These are phyloP conservation scores for Plectranthus barbatus DNA, from an alignment of 257 asterid genomes.

Conservation along the genomic window DNA sequence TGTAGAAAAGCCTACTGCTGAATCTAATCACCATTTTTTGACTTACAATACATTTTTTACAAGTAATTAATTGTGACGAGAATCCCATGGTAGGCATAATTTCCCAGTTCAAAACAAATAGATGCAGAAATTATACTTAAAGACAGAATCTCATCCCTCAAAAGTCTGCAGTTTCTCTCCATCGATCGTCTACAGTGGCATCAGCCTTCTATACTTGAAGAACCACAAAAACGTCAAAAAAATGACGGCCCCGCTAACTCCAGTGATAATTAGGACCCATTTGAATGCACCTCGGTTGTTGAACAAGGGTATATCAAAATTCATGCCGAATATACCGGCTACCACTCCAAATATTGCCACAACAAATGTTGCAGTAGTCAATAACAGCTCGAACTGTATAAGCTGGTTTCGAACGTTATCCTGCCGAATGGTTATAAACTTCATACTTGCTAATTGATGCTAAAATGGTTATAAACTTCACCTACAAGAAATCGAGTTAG, in stretches of 20 bases:
- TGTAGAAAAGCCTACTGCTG: too few relatives aligned
- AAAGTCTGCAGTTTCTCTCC: conserved; percentile 1
- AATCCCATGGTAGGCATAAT: too few relatives aligned
- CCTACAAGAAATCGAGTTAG: too few relatives aligned
- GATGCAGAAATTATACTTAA: too few relatives aligned
- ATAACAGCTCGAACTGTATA: conserved; percentile 82
- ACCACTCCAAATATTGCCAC: conserved; percentile 95
- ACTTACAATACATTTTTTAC: too few relatives aligned
- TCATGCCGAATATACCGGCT: conserved; percentile 97
- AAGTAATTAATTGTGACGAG: too few relatives aligned
- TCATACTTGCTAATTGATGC: neutral
- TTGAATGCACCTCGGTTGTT: conserved; percentile 63
- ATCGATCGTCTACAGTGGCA: conserved; percentile 61
- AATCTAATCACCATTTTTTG: too few relatives aligned
- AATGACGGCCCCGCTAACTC: conserved; percentile 49
- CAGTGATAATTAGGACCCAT: conserved; percentile 86
- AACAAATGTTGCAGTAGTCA: conserved; percentile 92
- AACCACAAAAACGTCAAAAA: conserved; percentile 73
- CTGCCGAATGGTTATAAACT: conserved; percentile 32
- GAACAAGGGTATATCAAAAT: conserved; percentile 59
- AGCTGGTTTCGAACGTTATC: conserved; percentile 98
- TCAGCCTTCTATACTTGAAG: conserved; percentile 73
- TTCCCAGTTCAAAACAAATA: too few relatives aligned
- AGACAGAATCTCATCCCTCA: too few relatives aligned
- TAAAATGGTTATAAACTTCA: too few relatives aligned